These are phyloP conservation scores for Aspergillus phoenicis DNA, from an alignment of 2,329 filamentous ascomycete species.

Conservation along the genomic window DNA sequence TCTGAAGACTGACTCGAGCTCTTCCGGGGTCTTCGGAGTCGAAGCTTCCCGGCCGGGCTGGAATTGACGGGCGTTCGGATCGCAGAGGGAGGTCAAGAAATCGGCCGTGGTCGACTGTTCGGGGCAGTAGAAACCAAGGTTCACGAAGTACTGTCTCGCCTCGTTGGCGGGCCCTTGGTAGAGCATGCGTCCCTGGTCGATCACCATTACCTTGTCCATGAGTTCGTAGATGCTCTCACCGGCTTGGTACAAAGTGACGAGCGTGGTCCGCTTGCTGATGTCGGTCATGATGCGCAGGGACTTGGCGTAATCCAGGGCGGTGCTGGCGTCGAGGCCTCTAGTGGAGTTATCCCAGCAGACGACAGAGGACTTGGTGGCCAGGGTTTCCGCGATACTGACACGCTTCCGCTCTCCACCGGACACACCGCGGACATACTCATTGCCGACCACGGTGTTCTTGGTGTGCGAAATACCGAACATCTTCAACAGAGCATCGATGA, in stretches of 20 bases:
- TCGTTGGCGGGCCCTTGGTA: slow-evolving; percentile 65
- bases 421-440: slow-evolving; percentile 71
- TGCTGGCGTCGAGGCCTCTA: slow-evolving; percentile 76
- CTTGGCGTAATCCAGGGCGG: slow-evolving; percentile 75
- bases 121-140: slow-evolving; percentile 64
- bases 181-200: slow-evolving; percentile 70
- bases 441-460: slow-evolving; percentile 73
- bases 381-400: slow-evolving; percentile 75
- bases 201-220: slow-evolving; percentile 80
- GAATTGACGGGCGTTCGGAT: slow-evolving; percentile 70
- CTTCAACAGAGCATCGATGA: slow-evolving; percentile 70
- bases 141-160: slow-evolving; percentile 67
- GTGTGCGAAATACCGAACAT: slow-evolving; percentile 81
- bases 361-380: slow-evolving; percentile 72
- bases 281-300: slow-evolving; percentile 74
- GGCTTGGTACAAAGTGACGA: slow-evolving; percentile 73
- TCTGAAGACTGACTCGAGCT: slow-evolving; percentile 69
- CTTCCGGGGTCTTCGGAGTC: slow-evolving; percentile 69
- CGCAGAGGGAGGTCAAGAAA: slow-evolving; percentile 75
- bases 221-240: slow-evolving; percentile 70
- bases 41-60: slow-evolving; percentile 65
- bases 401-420: slow-evolving; percentile 80
- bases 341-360: slow-evolving; percentile 82
- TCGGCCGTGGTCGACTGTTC: slow-evolving; percentile 70
- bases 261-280: slow-evolving; percentile 69